Evolutionary conservation across 2,329 filamentous ascomycete species (phyloP).

Genomic region (Uncinocarpus reesii): DNA sequence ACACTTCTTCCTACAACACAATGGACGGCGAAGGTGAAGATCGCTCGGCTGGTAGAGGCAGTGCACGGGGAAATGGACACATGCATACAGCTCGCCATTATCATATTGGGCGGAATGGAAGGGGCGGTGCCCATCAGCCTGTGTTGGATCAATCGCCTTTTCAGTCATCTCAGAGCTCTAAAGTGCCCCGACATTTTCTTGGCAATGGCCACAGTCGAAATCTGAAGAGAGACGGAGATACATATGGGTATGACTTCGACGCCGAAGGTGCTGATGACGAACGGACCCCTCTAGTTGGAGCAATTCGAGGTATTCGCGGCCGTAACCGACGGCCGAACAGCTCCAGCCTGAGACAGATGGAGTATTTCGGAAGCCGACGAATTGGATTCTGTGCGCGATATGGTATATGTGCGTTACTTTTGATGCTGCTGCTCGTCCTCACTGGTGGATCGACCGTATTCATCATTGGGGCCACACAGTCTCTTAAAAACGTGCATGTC

Average conservation of each 20-base stretch:
- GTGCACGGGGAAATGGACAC: slow-evolving; percentile 49
- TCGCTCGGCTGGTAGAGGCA: slow-evolving; percentile 52
- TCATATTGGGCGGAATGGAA: slow-evolving; percentile 68
- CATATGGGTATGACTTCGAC: slow-evolving; percentile 68
- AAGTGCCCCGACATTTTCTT: slow-evolving; percentile 47
- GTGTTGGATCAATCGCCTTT: slow-evolving; percentile 73
- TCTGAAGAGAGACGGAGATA: slow-evolving; percentile 50
- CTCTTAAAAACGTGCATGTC: slow-evolving; percentile 67
- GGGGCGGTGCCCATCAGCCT: slow-evolving; percentile 57
- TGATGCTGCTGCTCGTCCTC: slow-evolving; percentile 68
- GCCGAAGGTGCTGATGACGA: slow-evolving; percentile 78
- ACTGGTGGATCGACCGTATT: slow-evolving; percentile 79
- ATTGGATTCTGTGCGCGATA: slow-evolving; percentile 60
- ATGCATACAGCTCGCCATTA: slow-evolving; percentile 61
- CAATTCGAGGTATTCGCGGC: slow-evolving; percentile 51
- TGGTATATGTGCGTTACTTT: slow-evolving; percentile 78
- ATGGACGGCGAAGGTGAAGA: slow-evolving; percentile 58
- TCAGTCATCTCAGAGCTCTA: slow-evolving; percentile 47
- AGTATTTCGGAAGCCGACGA: slow-evolving; percentile 58
- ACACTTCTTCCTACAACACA: slow-evolving; percentile 45
- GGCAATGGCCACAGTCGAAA: slow-evolving; percentile 48
- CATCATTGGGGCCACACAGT: slow-evolving; percentile 83
- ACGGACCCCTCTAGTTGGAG: slow-evolving; percentile 66
- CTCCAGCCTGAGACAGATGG: slow-evolving; percentile 56
- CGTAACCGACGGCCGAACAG: slow-evolving; percentile 47